phyloP scores from a whole-genome alignment of 2,329 filamentous ascomycete species.

The Exserohilum turcica region DNA sequence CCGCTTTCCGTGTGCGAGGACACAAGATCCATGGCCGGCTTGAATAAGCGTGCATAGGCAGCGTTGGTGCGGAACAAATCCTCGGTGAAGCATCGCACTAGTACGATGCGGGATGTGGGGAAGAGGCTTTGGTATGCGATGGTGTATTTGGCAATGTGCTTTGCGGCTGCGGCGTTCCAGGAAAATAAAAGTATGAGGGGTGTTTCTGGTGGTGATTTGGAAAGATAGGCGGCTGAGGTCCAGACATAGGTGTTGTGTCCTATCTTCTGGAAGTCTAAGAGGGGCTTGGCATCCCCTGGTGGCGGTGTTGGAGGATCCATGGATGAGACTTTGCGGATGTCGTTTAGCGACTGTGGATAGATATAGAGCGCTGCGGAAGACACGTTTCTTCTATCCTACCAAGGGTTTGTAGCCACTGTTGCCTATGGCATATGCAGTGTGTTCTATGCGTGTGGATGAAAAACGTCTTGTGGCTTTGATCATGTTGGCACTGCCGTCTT shows the following conservation, averaged over 20 bases:
- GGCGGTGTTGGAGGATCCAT: slow-evolving; percentile 18
- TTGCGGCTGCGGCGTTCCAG: slow-evolving; percentile 44
- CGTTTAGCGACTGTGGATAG: background rate
- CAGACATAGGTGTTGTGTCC: slow-evolving; percentile 44
- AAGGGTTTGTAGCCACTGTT: background rate
- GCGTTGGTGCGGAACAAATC: slow-evolving; percentile 38
- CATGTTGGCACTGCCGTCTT: background rate
- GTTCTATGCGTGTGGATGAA: background rate
- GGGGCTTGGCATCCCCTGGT: slow-evolving; percentile 19
- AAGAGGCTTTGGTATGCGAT: slow-evolving; percentile 38
- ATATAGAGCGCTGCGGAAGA: background rate
- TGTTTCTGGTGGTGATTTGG: slow-evolving; percentile 11
- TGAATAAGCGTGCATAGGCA: slow-evolving; percentile 22
- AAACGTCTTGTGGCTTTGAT: background rate
- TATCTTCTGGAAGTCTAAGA: slow-evolving; percentile 40
- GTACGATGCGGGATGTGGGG: slow-evolving; percentile 38
- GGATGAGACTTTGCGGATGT: background rate
- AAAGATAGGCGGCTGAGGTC: slow-evolving; percentile 26
- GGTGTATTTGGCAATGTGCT: slow-evolving; percentile 48
- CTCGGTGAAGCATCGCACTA: slow-evolving; percentile 34
- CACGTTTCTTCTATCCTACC: background rate
- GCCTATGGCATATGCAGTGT: background rate
- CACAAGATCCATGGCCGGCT: slow-evolving; percentile 36
- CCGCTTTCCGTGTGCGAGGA: slow-evolving; percentile 27
- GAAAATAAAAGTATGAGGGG: slow-evolving; percentile 42